Evolutionary conservation across 2,329 filamentous ascomycete species (phyloP).

Genomic region (Colletotrichum gloeosporioides): DNA sequence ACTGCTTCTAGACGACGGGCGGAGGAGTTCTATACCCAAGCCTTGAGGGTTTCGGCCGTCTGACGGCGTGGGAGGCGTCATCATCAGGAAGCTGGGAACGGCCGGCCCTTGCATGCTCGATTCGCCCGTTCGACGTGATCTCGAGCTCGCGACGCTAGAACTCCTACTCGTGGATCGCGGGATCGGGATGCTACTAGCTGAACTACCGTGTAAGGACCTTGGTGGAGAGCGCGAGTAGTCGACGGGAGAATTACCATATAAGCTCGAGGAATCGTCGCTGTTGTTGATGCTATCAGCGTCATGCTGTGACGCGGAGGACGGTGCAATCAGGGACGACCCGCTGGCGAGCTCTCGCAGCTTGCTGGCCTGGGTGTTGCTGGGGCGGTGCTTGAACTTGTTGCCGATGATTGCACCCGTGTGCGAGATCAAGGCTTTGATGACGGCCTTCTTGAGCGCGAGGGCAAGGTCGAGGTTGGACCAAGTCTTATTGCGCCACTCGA

Average conservation of each 20-base stretch:
- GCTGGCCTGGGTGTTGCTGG: conserved; percentile 78
- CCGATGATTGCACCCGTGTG: conserved; percentile 96
- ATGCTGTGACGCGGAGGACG: conserved; percentile 41
- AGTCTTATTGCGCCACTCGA: conserved; percentile 98
- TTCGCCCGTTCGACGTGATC: conserved; percentile 44
- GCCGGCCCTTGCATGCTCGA: conserved; percentile 29
- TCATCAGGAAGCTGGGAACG: conserved; percentile 48
- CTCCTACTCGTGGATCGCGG: conserved; percentile 54
- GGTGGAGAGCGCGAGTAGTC: conserved; percentile 67
- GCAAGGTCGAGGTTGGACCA: conserved; percentile 98
- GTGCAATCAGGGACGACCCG: conserved; percentile 68
- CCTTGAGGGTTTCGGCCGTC: conserved; percentile 22
- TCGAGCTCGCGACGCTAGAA: conserved; percentile 56
- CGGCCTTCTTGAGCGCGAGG: conserved; percentile 89
- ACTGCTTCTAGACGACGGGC: conserved; percentile 27
- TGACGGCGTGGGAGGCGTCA: conserved; percentile 51
- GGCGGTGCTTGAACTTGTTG: conserved; percentile 94
- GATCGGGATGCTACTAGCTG: conserved; percentile 52
- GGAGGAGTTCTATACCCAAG: conserved; percentile 25
- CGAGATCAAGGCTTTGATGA: conserved; percentile 91
- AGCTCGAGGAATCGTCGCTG: conserved; percentile 62
- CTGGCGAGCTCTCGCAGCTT: conserved; percentile 85
- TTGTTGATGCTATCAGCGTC: conserved; percentile 51
- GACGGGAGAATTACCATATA: conserved; percentile 57
- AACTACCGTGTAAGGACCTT: conserved; percentile 53